These are phyloP conservation scores for Coniochaeta ligniaria DNA, from an alignment of 2,329 filamentous ascomycete species.

Conservation along the genomic window DNA sequence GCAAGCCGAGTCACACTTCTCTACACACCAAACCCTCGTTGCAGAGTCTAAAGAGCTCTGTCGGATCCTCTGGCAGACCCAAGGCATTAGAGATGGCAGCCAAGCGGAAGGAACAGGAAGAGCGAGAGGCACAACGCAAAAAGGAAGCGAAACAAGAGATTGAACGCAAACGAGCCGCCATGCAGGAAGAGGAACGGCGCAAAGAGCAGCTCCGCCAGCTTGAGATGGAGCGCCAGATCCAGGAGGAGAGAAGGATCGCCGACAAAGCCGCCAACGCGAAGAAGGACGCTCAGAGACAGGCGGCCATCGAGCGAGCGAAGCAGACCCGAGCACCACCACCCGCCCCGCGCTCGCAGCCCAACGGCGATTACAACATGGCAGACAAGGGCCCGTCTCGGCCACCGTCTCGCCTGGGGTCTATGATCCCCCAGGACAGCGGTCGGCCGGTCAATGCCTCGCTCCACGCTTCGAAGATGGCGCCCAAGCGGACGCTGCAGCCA, in stretches of 20 bases:
- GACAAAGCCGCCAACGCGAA: constrained; percentile 50
- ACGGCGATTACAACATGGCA: constrained; percentile 35
- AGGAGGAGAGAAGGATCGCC: constrained; percentile 52
- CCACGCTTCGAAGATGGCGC: constrained; percentile 33
- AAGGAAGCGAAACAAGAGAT: constrained; percentile 75
- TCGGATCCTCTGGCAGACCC: constrained; percentile 55
- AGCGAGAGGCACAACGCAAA: constrained; percentile 70
- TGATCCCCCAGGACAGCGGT: constrained; percentile 47
- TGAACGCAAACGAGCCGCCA: constrained; percentile 65
- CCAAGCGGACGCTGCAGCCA: constrained; percentile 65
- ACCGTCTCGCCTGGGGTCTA: constrained; percentile 52
- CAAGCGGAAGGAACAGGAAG: constrained; percentile 79
- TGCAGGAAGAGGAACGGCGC: constrained; percentile 57
- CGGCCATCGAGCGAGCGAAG: constrained; percentile 57
- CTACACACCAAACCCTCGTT: constrained; percentile 50
- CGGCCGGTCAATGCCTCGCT: constrained; percentile 56
- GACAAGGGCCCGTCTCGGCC: constrained; percentile 33
- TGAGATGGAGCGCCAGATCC: constrained; percentile 55
- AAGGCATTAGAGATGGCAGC: constrained; percentile 70
- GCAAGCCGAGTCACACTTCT: constrained; percentile 62
- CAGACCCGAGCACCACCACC: constrained; percentile 57
- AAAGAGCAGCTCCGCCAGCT: constrained; percentile 52
- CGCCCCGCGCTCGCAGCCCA: constrained; percentile 46
- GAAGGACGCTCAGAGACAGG: constrained; percentile 58
- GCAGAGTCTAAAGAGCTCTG: constrained; percentile 58